Conservation (phyloP, 768 basidiomycete genomes). For the Lentinula raphanica region DNA sequence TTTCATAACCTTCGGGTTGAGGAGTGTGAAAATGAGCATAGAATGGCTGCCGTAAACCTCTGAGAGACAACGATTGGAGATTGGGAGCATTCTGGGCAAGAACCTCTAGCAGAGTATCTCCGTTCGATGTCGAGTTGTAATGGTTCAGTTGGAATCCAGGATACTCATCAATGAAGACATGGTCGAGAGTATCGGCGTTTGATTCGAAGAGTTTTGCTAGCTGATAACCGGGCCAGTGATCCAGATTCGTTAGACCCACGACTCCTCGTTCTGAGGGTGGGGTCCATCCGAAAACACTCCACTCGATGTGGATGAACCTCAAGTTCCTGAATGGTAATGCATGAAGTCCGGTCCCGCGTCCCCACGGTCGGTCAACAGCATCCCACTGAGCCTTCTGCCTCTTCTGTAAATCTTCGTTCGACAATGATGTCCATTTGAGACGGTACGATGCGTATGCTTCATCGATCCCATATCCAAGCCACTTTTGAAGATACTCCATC, state of each 20-base stretch:
- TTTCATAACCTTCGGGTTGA: neutral
- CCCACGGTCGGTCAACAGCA: neutral
- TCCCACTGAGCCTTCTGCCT: neutral
- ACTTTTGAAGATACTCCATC: neutral
- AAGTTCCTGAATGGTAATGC: neutral
- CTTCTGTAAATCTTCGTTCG: neutral
- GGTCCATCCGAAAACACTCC: constrained; percentile 2
- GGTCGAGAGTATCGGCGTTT: neutral
- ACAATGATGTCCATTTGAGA: neutral
- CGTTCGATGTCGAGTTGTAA: neutral
- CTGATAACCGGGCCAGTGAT: neutral
- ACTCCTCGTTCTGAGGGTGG: too few relatives aligned
- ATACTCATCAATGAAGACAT: constrained; percentile 2
- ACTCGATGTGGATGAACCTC: neutral
- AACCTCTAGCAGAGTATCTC: neutral
- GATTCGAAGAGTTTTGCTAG: neutral
- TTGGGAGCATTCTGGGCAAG: neutral
- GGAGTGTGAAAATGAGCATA: neutral
- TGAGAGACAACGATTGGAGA: neutral
- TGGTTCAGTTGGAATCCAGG: neutral
- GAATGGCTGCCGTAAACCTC: neutral
- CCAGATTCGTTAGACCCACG: too few relatives aligned
- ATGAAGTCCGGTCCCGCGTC: neutral
- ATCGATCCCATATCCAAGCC: neutral
- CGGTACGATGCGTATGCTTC: neutral